These are phyloP conservation scores for Wickerhamomyces ciferrii DNA, from an alignment of 805 yeast genomes.

Conservation along the genomic window DNA sequence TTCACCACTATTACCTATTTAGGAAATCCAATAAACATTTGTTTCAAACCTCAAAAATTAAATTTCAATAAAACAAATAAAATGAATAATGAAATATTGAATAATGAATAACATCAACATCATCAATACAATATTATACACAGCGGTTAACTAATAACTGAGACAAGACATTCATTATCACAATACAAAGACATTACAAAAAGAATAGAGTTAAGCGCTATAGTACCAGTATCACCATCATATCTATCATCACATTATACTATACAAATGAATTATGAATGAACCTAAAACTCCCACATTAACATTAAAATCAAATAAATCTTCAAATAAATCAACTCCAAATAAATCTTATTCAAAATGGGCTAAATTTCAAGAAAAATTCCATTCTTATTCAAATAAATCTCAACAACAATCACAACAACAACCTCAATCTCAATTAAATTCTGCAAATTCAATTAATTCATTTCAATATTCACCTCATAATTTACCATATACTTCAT, in stretches of 20 bases:
- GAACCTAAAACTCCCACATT: neutral
- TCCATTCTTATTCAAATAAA: conserved; percentile 7
- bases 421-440: neutral
- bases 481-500: neutral
- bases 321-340: neutral
- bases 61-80: no score
- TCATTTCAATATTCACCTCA: neutral
- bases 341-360: conserved; percentile 11
- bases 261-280: neutral
- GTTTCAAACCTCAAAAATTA: no score
- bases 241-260: neutral
- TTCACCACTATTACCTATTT: no score
- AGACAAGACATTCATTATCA: no score
- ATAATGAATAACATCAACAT: no score
- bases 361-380: conserved; percentile 18
- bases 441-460: neutral
- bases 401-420: neutral
- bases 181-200: no score
- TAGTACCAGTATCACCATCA: no score
- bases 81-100: no score
- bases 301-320: neutral
- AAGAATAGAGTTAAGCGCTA: no score
- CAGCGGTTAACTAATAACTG: no score
- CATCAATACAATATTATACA: no score
- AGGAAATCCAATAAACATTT: no score